Percentiles rank a stretch among this genome's conserved stretches.
Evolutionary conservation across 148 eudicot species (phyloP).

Genomic region (Rhododendron williamsianum): DNA sequence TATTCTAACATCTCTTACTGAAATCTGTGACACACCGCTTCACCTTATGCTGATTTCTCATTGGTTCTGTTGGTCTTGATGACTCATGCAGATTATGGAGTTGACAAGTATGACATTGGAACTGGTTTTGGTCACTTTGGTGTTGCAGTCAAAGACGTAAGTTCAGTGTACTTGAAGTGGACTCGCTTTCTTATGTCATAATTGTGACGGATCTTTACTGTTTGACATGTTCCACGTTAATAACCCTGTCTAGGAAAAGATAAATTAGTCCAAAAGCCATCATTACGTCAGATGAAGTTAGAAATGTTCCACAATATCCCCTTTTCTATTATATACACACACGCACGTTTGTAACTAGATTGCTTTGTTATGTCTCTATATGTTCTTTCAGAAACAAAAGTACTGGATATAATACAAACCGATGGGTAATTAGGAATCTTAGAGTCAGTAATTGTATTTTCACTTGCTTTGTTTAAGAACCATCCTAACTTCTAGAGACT

Average conservation of each 20-base stretch:
- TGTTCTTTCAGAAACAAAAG: neutral
- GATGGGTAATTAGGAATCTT: neutral
- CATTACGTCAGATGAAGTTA: neutral
- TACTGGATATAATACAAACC: neutral
- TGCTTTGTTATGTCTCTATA: neutral
- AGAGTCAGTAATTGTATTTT: neutral
- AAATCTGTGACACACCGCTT: neutral
- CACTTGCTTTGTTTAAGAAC: neutral
- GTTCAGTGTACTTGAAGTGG: slow-evolving; percentile 13
- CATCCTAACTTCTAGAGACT: neutral
- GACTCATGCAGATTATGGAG: slow-evolving; percentile 64
- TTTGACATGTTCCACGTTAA: neutral
- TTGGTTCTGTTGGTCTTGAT: slow-evolving; percentile 6
- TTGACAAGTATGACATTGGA: slow-evolving; percentile 83
- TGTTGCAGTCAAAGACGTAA: slow-evolving; percentile 76
- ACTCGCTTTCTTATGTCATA: neutral
- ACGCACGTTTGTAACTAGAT: neutral
- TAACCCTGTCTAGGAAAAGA: neutral
- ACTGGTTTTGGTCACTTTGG: slow-evolving; percentile 88
- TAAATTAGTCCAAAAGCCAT: neutral
- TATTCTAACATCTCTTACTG: neutral
- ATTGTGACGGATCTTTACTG: neutral
- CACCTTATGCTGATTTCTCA: slow-evolving; percentile 4
- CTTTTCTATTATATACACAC: neutral
- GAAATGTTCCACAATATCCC: neutral